phyloP scores from a whole-genome alignment of 2,329 filamentous ascomycete genomes.

The Fusarium euwallaceae region DNA sequence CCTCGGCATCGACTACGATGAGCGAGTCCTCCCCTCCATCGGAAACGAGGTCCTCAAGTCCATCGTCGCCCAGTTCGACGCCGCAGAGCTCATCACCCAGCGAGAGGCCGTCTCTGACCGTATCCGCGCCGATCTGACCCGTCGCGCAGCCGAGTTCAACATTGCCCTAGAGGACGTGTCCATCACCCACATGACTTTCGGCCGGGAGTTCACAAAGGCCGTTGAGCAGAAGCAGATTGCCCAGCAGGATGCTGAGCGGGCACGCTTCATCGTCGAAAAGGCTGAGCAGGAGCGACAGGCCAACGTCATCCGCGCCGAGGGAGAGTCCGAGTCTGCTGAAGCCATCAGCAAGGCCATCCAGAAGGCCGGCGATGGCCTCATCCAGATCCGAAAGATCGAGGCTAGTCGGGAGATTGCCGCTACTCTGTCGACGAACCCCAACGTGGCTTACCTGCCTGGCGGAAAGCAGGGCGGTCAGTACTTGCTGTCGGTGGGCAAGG shows the following conservation, averaged over 20 bases:
- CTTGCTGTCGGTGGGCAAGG: slow-evolving; percentile 65
- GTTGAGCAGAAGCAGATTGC: slow-evolving; percentile 99
- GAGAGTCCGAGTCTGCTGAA: slow-evolving; percentile 96
- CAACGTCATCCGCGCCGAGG: slow-evolving; percentile 97
- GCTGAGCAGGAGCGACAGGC: slow-evolving; percentile 99
- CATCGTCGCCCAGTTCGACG: slow-evolving; percentile 98
- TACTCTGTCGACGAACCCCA: slow-evolving; percentile 89
- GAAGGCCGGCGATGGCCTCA: slow-evolving; percentile 92
- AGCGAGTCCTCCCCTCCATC: slow-evolving; percentile 97
- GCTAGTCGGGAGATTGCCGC: slow-evolving; percentile 95
- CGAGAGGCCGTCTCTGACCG: slow-evolving; percentile 96
- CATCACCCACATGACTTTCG: slow-evolving; percentile 99
- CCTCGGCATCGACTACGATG: slow-evolving; percentile 98
- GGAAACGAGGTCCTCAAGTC: slow-evolving; percentile 99
- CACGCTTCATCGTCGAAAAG: slow-evolving; percentile 97
- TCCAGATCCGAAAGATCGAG: slow-evolving; percentile 97
- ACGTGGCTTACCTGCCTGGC: slow-evolving; percentile 93
- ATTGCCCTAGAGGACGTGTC: slow-evolving; percentile 98
- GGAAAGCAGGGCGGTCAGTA: slow-evolving; percentile 72
- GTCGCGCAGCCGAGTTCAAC: slow-evolving; percentile 96
- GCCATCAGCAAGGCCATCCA: slow-evolving; percentile 94
- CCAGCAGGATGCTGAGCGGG: slow-evolving; percentile 97
- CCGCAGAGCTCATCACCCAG: slow-evolving; percentile 98
- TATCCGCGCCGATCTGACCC: slow-evolving; percentile 92
- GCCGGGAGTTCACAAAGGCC: slow-evolving; percentile 97